Evolutionary conservation across 2,329 filamentous ascomycete species (phyloP).

Genomic region (Periconia digitata): DNA sequence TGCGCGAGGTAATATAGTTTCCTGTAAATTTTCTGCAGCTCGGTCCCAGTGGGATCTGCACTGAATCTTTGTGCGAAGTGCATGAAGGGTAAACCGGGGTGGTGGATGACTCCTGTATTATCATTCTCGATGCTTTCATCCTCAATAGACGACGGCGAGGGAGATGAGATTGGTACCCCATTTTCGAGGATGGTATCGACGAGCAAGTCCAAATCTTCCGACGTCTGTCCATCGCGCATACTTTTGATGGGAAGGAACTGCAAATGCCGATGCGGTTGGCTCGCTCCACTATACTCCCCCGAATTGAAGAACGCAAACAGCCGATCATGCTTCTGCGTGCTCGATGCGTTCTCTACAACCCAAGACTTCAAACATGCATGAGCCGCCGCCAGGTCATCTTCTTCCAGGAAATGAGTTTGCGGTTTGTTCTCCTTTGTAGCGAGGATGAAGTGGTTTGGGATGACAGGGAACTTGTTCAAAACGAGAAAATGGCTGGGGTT

Average conservation of each 20-base stretch:
- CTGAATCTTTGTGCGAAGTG: constrained; percentile 51
- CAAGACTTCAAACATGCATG: constrained; percentile 65
- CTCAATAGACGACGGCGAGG: not conserved
- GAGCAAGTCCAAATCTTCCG: constrained; percentile 50
- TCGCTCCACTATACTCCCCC: constrained; percentile 68
- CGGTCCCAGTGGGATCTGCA: constrained; percentile 40
- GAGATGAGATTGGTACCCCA: not conserved
- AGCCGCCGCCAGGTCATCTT: constrained; percentile 61
- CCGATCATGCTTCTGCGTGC: constrained; percentile 36
- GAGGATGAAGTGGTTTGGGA: constrained; percentile 71
- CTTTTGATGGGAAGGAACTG: constrained; percentile 68
- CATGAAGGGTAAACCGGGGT: constrained; percentile 49
- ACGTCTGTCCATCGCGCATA: constrained; percentile 55
- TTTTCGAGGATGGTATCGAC: constrained; percentile 46
- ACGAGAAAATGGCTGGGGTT: constrained; percentile 62
- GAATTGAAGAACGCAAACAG: constrained; percentile 72
- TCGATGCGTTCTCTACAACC: constrained; percentile 23
- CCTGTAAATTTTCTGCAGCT: constrained; percentile 39
- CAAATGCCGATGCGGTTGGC: constrained; percentile 71
- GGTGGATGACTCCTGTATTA: constrained; percentile 14
- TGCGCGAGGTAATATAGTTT: constrained; percentile 37
- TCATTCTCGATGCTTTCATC: not conserved
- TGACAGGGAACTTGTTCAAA: constrained; percentile 74
- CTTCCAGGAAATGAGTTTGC: constrained; percentile 66
- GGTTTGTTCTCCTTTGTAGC: constrained; percentile 63